phyloP scores from a whole-genome alignment of 2,329 filamentous ascomycete genomes.

The Arthrobotrys sphaeroides region DNA sequence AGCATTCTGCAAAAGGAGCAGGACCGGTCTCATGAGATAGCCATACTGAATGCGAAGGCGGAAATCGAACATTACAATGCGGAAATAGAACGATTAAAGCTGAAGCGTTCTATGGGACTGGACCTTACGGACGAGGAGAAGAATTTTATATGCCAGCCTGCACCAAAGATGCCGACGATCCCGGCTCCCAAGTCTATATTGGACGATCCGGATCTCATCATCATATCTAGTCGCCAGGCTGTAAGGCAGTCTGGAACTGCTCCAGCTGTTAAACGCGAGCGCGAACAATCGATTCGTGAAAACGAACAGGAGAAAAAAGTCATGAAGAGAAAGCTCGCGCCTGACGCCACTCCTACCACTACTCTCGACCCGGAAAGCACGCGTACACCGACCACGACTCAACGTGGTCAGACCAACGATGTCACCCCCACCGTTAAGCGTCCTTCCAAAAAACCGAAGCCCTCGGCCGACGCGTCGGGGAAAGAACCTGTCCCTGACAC shows the following conservation, averaged over 20 bases:
- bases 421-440: not conserved
- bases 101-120: constrained; percentile 3
- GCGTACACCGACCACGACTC: constrained; percentile 3
- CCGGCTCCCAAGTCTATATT: not conserved
- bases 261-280: not conserved
- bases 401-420: constrained; percentile 5
- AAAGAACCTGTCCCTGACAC: not conserved
- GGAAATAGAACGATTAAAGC: not conserved
- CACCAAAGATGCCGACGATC: constrained; percentile 1
- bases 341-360: not conserved
- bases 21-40: constrained; percentile 10
- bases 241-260: not conserved
- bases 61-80: constrained; percentile 9
- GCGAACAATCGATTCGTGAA: not conserved
- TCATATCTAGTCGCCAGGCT: not conserved
- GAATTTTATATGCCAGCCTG: constrained; percentile 2
- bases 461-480: not conserved
- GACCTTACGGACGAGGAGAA: constrained; percentile 8
- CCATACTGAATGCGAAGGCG: not conserved
- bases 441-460: not conserved
- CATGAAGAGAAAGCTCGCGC: not conserved
- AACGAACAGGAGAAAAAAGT: not conserved
- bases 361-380: not conserved
- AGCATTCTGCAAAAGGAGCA: constrained; percentile 5
- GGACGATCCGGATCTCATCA: not conserved